These are phyloP conservation scores for Ceriops tagal DNA, from an alignment of 345 rosid species.

Conservation along the genomic window DNA sequence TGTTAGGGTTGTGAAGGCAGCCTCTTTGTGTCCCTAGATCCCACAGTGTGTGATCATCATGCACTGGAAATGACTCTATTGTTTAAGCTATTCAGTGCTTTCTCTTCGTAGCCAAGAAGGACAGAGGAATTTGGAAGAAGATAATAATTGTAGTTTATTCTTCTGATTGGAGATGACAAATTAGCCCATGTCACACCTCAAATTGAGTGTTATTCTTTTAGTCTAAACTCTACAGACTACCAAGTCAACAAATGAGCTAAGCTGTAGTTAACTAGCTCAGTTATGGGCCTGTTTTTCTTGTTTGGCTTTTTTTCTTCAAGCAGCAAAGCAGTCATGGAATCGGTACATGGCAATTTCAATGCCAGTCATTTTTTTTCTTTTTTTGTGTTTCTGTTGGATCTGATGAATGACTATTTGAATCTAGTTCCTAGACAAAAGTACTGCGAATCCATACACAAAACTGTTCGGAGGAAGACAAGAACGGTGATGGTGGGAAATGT, in stretches of 20 bases:
- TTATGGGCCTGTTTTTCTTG: too few relatives aligned
- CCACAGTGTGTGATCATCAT: neutral
- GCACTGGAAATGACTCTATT: too few relatives aligned
- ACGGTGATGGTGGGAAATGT: slow-evolving; percentile 97
- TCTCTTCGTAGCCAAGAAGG: neutral
- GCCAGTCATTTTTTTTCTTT: neutral
- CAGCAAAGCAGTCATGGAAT: neutral
- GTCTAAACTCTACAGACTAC: too few relatives aligned
- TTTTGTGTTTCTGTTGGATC: slow-evolving; percentile 1
- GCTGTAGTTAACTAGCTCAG: too few relatives aligned
- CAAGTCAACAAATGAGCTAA: too few relatives aligned
- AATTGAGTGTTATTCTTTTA: too few relatives aligned
- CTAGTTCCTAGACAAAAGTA: slow-evolving; percentile 93
- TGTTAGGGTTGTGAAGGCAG: too few relatives aligned
- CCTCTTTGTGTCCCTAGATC: too few relatives aligned
- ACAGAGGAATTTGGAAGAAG: neutral
- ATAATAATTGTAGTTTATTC: neutral
- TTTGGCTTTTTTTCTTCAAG: neutral
- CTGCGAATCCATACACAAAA: slow-evolving; percentile 82
- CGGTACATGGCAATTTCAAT: neutral
- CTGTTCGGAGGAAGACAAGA: slow-evolving; percentile 82
- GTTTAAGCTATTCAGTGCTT: neutral
- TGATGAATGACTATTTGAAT: slow-evolving; percentile 20
- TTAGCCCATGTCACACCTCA: too few relatives aligned
- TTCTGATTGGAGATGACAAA: too few relatives aligned